Percentiles rank a stretch among this genome's conserved stretches.
These are phyloP conservation scores for Linnemannia zychae DNA, from an alignment of 192 early-diverging fungal genomes.

Conservation along the genomic window DNA sequence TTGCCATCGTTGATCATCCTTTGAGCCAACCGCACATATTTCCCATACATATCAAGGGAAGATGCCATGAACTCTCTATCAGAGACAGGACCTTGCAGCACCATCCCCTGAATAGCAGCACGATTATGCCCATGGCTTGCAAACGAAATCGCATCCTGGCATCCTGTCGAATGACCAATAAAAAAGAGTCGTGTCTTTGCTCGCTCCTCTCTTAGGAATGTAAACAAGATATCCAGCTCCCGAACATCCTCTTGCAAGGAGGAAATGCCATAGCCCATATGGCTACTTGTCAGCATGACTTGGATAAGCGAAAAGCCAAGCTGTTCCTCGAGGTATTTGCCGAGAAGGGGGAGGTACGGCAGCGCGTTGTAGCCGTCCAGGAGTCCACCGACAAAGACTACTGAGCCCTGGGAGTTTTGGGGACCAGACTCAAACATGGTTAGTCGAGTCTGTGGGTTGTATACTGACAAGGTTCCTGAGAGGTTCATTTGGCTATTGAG, in stretches of 20 bases:
- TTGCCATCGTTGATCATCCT: constrained; percentile 50
- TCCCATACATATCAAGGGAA: constrained; percentile 33
- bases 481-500: constrained; percentile 42
- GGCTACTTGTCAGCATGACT: constrained; percentile 58
- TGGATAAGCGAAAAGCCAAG: constrained; percentile 54
- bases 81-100: constrained; percentile 61
- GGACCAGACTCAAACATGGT: constrained; percentile 61
- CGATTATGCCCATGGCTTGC: constrained; percentile 34
- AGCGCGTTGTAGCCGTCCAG: constrained; percentile 59
- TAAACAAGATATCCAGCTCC: constrained; percentile 56
- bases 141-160: constrained; percentile 56
- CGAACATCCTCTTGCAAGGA: constrained; percentile 50
- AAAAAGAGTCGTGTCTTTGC: constrained; percentile 51
- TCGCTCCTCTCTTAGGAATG: constrained; percentile 33
- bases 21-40: constrained; percentile 46
- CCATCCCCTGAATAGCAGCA: constrained; percentile 37
- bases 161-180: constrained; percentile 63
- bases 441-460: constrained; percentile 55
- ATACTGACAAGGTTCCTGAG: constrained; percentile 52
- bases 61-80: constrained; percentile 54
- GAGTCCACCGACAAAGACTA: constrained; percentile 60
- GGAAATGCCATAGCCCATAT: constrained; percentile 57
- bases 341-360: constrained; percentile 48
- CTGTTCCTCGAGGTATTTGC: constrained; percentile 23
- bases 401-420: constrained; percentile 14